Evolutionary conservation across 2,329 filamentous ascomycete genomes (phyloP).

Genomic region (Periconia sp.): DNA sequence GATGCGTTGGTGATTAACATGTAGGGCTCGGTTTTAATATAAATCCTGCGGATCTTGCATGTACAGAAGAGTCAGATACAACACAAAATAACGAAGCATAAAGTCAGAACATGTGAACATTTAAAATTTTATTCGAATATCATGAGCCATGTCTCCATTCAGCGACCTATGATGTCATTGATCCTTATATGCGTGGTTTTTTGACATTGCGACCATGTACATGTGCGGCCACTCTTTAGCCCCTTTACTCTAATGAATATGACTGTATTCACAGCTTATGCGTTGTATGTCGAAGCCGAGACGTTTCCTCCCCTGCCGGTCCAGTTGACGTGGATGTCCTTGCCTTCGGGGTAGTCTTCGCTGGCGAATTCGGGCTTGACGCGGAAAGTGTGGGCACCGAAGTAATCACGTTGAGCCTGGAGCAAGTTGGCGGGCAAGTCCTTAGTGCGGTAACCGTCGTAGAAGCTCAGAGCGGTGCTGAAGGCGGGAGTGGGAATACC

Average conservation of each 20-base stretch:
- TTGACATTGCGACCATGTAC: background rate
- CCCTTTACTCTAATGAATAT: constrained; percentile 2
- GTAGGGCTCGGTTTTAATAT: too few species aligned
- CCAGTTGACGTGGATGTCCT: constrained; percentile 99
- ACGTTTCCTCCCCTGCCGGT: constrained; percentile 97
- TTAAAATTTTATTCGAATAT: background rate
- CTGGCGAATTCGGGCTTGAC: constrained; percentile 56
- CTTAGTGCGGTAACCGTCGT: constrained; percentile 97
- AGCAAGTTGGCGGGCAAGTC: constrained; percentile 97
- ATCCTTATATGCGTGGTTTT: background rate
- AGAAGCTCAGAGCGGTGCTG: constrained; percentile 96
- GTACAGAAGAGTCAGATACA: too few species aligned
- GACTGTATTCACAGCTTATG: constrained; percentile 57
- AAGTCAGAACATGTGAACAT: too few species aligned
- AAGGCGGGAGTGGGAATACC: constrained; percentile 96
- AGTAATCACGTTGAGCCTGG: constrained; percentile 99
- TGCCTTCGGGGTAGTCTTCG: constrained; percentile 78
- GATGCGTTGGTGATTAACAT: too few species aligned
- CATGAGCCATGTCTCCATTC: background rate
- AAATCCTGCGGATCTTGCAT: too few species aligned
- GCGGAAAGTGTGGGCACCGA: constrained; percentile 67
- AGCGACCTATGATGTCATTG: background rate
- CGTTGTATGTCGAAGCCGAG: constrained; percentile 95
- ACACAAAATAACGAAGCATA: too few species aligned
- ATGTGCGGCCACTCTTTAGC: background rate